Evolutionary conservation across 371 early-diverging fungal genomes (phyloP), one percentile per base, ranked within the genome.

Genomic region (Nematocida ironsii): DNA sequence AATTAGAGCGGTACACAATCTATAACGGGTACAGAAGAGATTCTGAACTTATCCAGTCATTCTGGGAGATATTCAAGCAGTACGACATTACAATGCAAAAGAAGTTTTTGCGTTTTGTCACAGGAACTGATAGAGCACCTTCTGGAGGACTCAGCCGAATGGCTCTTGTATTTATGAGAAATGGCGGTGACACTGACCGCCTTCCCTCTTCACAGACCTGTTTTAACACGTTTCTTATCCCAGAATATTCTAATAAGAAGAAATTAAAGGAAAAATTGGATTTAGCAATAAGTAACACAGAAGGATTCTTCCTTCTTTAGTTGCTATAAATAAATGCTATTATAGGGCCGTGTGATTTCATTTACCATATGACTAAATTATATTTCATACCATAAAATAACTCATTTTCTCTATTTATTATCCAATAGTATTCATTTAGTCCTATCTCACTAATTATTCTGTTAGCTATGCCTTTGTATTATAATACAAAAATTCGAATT

Each of bases 131-230:
- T 86, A 90, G 99, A 23, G 93, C 93, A 3, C 99, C 99, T 0
- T 90, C 95, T 27, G 92, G 93, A 13, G 96, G 97, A 0, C 87
- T 95, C 9, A 90, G 91, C 66, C 91, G 92, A 69, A 84, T 96
- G 47, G 91, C 91, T 47, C 93, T 98, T 89, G 94, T 95, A 3
- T 93, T 98, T 83, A 93, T 94, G 76, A 92, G 93, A 84, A 96
- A 96, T 74, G 97, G 97, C 1, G 94, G 93, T 6, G 96, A 98
- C 87, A 93, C 95, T 0, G 92, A 94, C 58, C 85, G 93, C 48
- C 88, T 94, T 56, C 96, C 96, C 0, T 94, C 95, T 0, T 91
- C 96, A 11, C 95, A 95, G 85, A 96, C 96, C 0, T 97, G 96
- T 84, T 98, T 97, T 86, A 94, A 94, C 62, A 91, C 94, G 33